Evolutionary conservation across 75 land plant genomes (phyloP), one percentile per base, ranked within the genome.

Genomic region (Selaginella moellendorffii): DNA sequence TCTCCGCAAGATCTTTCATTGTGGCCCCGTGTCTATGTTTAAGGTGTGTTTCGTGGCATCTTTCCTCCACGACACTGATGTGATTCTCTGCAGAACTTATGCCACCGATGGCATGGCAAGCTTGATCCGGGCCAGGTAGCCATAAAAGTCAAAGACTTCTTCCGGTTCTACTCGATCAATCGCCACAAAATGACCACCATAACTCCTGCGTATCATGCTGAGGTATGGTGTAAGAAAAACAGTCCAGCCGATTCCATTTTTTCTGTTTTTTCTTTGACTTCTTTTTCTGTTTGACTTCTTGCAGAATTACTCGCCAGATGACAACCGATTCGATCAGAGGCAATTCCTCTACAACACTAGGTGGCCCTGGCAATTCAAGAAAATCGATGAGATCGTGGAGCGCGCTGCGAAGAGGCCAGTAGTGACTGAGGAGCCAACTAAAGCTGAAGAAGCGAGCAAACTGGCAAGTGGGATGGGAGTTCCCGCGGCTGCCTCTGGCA

Each of bases 1-100:
- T 29, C 69, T 95, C 67, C 75, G 91, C 0, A 95, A 89, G 71
- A 79, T 95, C 21, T 95, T 84, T 68, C 80, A 80, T 1, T 95
- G 90, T 62, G 99, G 96, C 2, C 99, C 99, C 19, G 91, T 95
- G 31, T 86, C 96, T n/a, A 95, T 95, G 99, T 95, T 89, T 64
- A 75, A 95, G 96, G 99, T 95, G n/a, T n/a, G n/a, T n/a, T n/a
- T n/a, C n/a, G n/a, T n/a, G n/a, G n/a, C n/a, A n/a, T n/a, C n/a
- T n/a, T n/a, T n/a, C n/a, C n/a, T n/a, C n/a, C n/a, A n/a, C n/a
- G n/a, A n/a, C n/a, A n/a, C n/a, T n/a, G n/a, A n/a, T n/a, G n/a
- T n/a, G n/a, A 5, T 36, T 14, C 14, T 36, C 10, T 36, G 46
- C 67, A 68, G 70, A 29, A 68, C 62, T 12, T 68, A 61, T 63